Conservation (phyloP, 129 eudicot genomes). For the Erigeron canadensis region DNA sequence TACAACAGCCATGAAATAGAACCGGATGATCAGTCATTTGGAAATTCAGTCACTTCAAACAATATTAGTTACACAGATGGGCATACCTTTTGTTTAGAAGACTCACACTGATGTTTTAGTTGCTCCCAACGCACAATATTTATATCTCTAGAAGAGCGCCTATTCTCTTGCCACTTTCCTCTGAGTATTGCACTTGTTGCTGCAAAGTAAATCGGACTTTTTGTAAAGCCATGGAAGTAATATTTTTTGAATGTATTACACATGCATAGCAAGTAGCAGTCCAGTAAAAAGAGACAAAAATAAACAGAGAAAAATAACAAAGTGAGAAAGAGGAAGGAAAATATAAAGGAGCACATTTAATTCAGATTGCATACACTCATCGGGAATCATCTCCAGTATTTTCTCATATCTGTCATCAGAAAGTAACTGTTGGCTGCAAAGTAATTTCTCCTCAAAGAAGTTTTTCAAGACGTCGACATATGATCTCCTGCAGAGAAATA, state of each 20-base stretch:
- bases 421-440: conserved; percentile 68
- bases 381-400: conserved; percentile 86
- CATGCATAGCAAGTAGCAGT: background rate
- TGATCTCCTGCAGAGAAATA: conserved; percentile 71
- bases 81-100: conserved; percentile 77
- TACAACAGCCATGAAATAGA: background rate
- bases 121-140: conserved; percentile 78
- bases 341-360: background rate
- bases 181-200: conserved; percentile 69
- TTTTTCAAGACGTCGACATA: conserved; percentile 58
- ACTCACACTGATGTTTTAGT: conserved; percentile 66
- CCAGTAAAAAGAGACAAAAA: background rate
- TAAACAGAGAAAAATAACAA: background rate
- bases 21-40: background rate
- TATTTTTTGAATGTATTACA: background rate
- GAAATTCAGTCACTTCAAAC: background rate
- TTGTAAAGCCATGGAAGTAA: conserved; percentile 7
- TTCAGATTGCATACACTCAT: conserved; percentile 54
- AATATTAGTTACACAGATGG: background rate
- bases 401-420: conserved; percentile 77
- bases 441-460: conserved; percentile 65
- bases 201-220: conserved; percentile 33
- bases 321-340: background rate
- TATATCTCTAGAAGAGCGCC: conserved; percentile 62
- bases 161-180: conserved; percentile 75